Evolutionary conservation across 768 basidiomycete species (phyloP).

Genomic region (Rhodosporidiobolus sp.): DNA sequence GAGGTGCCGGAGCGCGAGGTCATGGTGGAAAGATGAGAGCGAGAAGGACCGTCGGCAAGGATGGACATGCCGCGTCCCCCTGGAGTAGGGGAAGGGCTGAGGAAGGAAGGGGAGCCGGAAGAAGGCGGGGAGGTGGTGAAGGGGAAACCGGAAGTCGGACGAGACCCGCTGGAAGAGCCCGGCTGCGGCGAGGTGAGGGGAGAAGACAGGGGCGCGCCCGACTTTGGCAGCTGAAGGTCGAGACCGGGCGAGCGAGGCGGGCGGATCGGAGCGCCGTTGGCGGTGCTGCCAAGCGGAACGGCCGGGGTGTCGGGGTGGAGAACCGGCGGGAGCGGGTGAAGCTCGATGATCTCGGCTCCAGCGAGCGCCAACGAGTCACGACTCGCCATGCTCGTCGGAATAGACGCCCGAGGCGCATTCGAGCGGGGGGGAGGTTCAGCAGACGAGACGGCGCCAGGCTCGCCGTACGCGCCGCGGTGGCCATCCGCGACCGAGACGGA

Average conservation of each 20-base stretch:
- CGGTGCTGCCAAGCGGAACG: constrained; percentile 25
- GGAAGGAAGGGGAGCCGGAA: neutral
- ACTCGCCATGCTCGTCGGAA: constrained; percentile 37
- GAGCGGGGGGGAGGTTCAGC: neutral
- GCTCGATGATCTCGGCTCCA: constrained; percentile 34
- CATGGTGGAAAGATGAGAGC: constrained; percentile 29
- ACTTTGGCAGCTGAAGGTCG: constrained; percentile 42
- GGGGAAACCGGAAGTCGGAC: constrained; percentile 20
- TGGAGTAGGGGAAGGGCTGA: neutral
- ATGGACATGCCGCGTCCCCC: constrained; percentile 25
- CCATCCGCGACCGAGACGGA: constrained; percentile 39
- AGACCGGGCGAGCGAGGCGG: constrained; percentile 44
- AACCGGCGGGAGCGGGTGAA: constrained; percentile 35
- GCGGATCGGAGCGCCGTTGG: constrained; percentile 40
- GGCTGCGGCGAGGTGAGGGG: constrained; percentile 17
- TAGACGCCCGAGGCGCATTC: constrained; percentile 7
- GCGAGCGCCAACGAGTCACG: constrained; percentile 34
- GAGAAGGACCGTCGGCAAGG: constrained; percentile 4
- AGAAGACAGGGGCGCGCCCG: neutral
- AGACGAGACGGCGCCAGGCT: neutral
- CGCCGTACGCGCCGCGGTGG: constrained; percentile 23
- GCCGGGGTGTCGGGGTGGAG: constrained; percentile 24
- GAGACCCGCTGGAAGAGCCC: neutral
- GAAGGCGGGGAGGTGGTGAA: constrained; percentile 3
- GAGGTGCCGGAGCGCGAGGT: constrained; percentile 31